These are phyloP conservation scores for Saitozyma podzolica DNA, from an alignment of 768 basidiomycete genomes.

Conservation along the genomic window DNA sequence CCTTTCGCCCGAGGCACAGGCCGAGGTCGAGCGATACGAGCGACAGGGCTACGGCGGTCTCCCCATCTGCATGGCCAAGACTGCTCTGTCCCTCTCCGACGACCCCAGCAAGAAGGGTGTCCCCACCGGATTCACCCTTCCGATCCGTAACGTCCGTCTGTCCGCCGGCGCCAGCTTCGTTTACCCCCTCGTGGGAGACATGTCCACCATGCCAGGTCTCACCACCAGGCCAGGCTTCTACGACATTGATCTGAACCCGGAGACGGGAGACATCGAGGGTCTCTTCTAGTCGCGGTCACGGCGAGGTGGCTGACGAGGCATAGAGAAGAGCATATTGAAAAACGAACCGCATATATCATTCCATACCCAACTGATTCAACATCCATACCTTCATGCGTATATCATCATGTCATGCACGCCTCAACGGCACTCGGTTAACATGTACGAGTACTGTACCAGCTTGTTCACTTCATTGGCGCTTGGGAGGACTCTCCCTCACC, in stretches of 20 bases:
- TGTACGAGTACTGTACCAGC: no score
- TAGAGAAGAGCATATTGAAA: no score
- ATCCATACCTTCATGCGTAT: neutral
- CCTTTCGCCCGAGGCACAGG: constrained; percentile 77
- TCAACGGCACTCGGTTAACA: neutral
- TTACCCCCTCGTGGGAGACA: constrained; percentile 79
- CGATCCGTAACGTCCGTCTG: constrained; percentile 80
- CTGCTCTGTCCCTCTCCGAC: constrained; percentile 95
- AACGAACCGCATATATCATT: neutral
- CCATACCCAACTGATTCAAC: neutral
- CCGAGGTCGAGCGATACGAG: constrained; percentile 87
- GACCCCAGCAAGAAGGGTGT: constrained; percentile 87
- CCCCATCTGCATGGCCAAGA: constrained; percentile 93
- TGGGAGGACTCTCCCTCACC: no score
- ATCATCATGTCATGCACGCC: neutral
- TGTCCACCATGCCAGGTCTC: constrained; percentile 97
- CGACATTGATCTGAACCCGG: constrained; percentile 54
- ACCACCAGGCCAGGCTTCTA: constrained; percentile 77
- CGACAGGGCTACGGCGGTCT: constrained; percentile 66
- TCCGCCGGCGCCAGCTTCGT: constrained; percentile 95
- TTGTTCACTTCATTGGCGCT: no score
- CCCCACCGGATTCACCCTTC: constrained; percentile 87
- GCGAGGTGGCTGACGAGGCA: no score
- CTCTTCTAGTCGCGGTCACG: constrained; percentile 63
- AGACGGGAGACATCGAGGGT: constrained; percentile 78